These are phyloP conservation scores for Backusella circina DNA, from an alignment of 192 early-diverging fungal species.

Conservation along the genomic window DNA sequence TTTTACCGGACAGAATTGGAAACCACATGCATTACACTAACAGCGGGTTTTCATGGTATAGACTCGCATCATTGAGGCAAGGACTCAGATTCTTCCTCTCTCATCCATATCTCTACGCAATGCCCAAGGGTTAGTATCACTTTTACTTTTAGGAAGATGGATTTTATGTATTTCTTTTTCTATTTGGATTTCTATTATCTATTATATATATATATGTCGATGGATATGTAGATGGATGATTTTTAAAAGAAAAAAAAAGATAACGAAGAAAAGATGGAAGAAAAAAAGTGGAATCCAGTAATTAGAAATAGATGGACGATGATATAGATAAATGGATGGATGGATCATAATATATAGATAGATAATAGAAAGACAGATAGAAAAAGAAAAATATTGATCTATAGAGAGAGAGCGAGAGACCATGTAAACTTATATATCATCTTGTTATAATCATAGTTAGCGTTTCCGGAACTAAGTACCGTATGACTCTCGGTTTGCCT, in stretches of 20 bases:
- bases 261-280: background rate
- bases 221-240: background rate
- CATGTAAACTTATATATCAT: conserved; percentile 10
- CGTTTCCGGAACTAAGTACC: conserved; percentile 92
- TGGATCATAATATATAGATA: background rate
- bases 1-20: background rate
- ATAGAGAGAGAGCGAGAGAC: background rate
- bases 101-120: conserved; percentile 15
- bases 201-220: background rate
- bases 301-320: background rate
- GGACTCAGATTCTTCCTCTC: conserved; percentile 7
- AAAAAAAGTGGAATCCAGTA: background rate
- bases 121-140: conserved; percentile 7
- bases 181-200: background rate
- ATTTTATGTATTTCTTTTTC: background rate
- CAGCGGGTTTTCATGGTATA: background rate
- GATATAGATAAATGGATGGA: background rate
- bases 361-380: background rate
- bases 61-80: background rate
- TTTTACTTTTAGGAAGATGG: background rate
- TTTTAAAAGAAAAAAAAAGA: background rate
- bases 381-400: background rate
- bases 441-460: no score
- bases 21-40: background rate
- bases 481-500: conserved; percentile 97